These are phyloP conservation scores for Boletus semigastroideus DNA, from an alignment of 1,284 basidiomycete species.

Conservation along the genomic window DNA sequence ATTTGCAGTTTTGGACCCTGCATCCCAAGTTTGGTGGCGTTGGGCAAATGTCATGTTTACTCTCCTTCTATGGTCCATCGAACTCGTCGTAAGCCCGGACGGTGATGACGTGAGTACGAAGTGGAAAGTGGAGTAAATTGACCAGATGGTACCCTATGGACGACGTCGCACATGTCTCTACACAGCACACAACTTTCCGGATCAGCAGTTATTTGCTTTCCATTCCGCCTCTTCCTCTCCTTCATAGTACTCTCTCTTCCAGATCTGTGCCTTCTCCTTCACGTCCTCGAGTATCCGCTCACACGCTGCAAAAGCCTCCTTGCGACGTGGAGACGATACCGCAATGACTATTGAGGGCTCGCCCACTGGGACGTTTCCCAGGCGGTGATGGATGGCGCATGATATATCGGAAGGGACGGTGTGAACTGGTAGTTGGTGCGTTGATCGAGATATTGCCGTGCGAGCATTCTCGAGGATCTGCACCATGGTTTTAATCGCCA, in stretches of 20 bases:
- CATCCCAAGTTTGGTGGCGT: conserved; percentile 87
- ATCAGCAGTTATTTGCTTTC: conserved; percentile 59
- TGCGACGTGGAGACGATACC: conserved; percentile 83
- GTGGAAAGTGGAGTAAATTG: conserved; percentile 73
- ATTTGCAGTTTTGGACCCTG: conserved; percentile 67
- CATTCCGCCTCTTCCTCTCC: conserved; percentile 65
- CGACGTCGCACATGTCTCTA: conserved; percentile 7
- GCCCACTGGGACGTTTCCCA: conserved; percentile 77
- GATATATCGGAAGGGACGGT: conserved; percentile 42
- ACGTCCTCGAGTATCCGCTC: conserved; percentile 83
- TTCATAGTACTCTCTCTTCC: conserved; percentile 88
- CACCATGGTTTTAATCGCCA: conserved; percentile 79
- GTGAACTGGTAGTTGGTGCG: conserved; percentile 38
- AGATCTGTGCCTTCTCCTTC: conserved; percentile 81
- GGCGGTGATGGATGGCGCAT: conserved; percentile 72
- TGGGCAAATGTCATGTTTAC: conserved; percentile 88
- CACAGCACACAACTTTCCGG: conserved; percentile 8
- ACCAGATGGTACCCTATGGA: conserved; percentile 7
- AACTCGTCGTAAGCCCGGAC: conserved; percentile 75
- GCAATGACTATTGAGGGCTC: conserved; percentile 84
- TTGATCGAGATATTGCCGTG: conserved; percentile 41
- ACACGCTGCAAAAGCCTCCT: conserved; percentile 77
- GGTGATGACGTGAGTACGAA: conserved; percentile 68
- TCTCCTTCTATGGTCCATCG: conserved; percentile 75
- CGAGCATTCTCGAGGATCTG: conserved; percentile 56